phyloP scores from a whole-genome alignment of 169 alveolate genomes.

The Prorocentrum cordatum region DNA sequence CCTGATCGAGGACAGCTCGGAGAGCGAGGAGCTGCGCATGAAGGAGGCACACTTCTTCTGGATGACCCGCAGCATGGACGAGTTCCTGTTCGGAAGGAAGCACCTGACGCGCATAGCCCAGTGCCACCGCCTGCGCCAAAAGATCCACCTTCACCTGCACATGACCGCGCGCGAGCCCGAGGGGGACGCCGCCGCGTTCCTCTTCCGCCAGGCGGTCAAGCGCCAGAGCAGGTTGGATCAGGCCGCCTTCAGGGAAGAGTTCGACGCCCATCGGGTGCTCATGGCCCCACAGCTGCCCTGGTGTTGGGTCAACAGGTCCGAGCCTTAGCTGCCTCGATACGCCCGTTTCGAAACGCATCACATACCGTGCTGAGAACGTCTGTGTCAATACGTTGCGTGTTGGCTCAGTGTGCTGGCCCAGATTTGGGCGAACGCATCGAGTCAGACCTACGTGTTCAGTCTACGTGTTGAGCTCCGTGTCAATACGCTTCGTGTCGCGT shows the following conservation, averaged over 20 bases:
- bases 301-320: no score
- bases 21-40: neutral
- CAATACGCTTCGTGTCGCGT: no score
- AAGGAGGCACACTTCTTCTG: constrained; percentile 16
- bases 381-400: no score
- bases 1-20: neutral
- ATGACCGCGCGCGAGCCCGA: neutral
- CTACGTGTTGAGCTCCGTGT: no score
- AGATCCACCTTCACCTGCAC: neutral
- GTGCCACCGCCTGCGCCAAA: neutral
- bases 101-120: neutral
- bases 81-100: constrained; percentile 14
- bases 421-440: no score
- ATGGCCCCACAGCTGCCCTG: no score
- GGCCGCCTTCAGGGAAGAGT: neutral
- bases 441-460: no score
- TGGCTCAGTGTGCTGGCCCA: no score
- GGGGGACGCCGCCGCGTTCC: neutral
- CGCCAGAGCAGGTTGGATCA: neutral
- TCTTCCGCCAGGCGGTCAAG: constrained; percentile 20
- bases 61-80: neutral
- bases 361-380: no score
- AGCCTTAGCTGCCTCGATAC: no score
- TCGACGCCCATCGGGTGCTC: no score
- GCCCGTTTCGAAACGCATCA: no score